Percentiles rank a stretch among this genome's conserved stretches.
Conservation (phyloP, 176 grass and related monocot species). For the Oryza coarctata region DNA sequence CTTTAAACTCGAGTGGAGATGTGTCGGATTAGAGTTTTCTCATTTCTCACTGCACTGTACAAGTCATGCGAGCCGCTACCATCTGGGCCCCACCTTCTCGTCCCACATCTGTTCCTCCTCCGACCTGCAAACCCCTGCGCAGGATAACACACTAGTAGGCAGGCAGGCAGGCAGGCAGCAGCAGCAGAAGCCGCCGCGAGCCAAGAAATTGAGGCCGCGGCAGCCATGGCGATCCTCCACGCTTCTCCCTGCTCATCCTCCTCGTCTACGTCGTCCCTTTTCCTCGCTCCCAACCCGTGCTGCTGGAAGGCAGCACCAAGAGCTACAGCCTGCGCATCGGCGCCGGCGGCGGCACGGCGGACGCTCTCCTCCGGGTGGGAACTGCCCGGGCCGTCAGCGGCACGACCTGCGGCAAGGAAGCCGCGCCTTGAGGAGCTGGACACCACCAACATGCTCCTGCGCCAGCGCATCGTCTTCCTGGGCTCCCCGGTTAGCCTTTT, state of each 20-base stretch:
- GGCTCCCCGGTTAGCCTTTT: conserved; percentile 56
- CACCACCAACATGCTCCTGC: conserved; percentile 76
- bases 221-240: conserved; percentile 32
- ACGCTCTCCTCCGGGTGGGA: conserved; percentile 60
- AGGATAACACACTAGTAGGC: conserved; percentile 24
- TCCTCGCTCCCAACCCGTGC: background rate
- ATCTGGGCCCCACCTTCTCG: background rate
- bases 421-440: conserved; percentile 61
- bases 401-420: conserved; percentile 45
- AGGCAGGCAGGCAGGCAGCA: too few relatives aligned
- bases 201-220: conserved; percentile 12
- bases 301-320: conserved; percentile 22
- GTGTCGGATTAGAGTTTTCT: too few relatives aligned
- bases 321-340: conserved; percentile 29
- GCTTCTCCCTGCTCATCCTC: conserved; percentile 13
- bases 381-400: conserved; percentile 22
- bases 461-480: conserved; percentile 80
- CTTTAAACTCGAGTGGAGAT: too few relatives aligned
- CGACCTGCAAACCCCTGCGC: background rate
- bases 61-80: background rate
- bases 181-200: background rate
- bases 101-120: background rate
- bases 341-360: background rate
- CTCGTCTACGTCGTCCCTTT: background rate
- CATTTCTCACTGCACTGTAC: too few relatives aligned